A percentile compares a stretch with the other conserved stretches of the same genome.
Conservation (phyloP, 2,329 filamentous ascomycete species). For the Diaporthe longicolla region DNA sequence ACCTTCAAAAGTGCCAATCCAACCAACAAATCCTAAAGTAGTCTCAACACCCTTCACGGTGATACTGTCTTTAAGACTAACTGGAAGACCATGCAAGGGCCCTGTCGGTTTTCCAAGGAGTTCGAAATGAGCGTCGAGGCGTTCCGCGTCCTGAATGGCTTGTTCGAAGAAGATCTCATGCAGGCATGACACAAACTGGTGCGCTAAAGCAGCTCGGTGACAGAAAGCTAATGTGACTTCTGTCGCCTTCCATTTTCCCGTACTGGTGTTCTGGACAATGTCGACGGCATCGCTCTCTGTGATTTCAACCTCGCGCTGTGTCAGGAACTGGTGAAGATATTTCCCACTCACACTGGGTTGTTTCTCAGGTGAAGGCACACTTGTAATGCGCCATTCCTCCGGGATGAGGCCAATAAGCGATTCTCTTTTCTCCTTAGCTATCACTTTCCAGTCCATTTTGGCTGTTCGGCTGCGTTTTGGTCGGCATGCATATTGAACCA, state of each 20-base stretch:
- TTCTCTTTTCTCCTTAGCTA: background rate
- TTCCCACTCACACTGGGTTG: background rate
- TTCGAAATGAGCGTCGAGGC: background rate
- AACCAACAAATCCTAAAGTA: background rate
- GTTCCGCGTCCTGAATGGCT: background rate
- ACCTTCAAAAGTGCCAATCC: background rate
- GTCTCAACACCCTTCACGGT: background rate
- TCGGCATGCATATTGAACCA: background rate
- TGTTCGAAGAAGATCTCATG: background rate
- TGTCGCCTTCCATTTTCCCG: background rate
- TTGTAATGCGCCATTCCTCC: background rate
- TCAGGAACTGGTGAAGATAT: background rate
- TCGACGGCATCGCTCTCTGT: background rate
- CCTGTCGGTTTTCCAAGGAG: background rate
- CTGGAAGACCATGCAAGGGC: background rate
- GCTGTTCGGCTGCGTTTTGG: background rate
- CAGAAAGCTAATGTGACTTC: background rate
- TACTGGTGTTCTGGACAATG: background rate
- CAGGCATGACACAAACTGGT: background rate
- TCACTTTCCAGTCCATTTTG: background rate
- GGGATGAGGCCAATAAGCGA: background rate
- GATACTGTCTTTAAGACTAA: background rate
- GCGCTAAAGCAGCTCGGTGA: background rate
- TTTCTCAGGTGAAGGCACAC: background rate
- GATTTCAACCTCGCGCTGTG: background rate